Conservation (phyloP, 768 basidiomycete species). For the Termitomyces sp. region DNA sequence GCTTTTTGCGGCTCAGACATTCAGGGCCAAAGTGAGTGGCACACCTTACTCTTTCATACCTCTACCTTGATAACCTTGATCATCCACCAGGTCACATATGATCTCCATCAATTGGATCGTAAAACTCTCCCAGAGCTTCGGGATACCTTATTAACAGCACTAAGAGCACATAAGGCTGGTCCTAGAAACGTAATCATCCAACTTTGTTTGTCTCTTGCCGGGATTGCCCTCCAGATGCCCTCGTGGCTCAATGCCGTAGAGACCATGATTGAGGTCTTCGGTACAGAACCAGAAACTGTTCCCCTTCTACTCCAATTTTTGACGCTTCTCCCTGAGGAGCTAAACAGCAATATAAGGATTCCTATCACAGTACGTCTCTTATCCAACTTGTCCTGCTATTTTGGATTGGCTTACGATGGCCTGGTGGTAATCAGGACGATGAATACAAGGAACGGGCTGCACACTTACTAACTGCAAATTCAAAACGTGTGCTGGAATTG, state of each 20-base stretch:
- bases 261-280: conserved; percentile 81
- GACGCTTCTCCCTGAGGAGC: conserved; percentile 88
- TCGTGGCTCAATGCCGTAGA: conserved; percentile 82
- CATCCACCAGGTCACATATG: conserved; percentile 80
- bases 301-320: conserved; percentile 86
- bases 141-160: conserved; percentile 80
- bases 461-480: conserved; percentile 64
- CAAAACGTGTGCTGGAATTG: conserved; percentile 70
- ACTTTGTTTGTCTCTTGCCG: conserved; percentile 85
- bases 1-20: conserved; percentile 95
- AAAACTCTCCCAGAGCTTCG: conserved; percentile 75
- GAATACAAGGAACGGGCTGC: conserved; percentile 66
- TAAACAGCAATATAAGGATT: conserved; percentile 79
- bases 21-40: conserved; percentile 81
- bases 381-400: neutral
- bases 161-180: conserved; percentile 71
- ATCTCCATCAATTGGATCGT: conserved; percentile 83
- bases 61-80: conserved; percentile 31
- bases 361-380: conserved; percentile 73
- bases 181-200: conserved; percentile 86
- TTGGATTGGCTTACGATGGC: neutral
- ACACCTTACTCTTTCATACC: conserved; percentile 8
- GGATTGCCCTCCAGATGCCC: conserved; percentile 86
- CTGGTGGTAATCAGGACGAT: conserved; percentile 53
- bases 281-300: conserved; percentile 80